Evolutionary conservation across 805 yeast genomes (phyloP), one percentile per base, ranked within the genome.

Genomic region (Kodamaea kaohsiungensis): DNA sequence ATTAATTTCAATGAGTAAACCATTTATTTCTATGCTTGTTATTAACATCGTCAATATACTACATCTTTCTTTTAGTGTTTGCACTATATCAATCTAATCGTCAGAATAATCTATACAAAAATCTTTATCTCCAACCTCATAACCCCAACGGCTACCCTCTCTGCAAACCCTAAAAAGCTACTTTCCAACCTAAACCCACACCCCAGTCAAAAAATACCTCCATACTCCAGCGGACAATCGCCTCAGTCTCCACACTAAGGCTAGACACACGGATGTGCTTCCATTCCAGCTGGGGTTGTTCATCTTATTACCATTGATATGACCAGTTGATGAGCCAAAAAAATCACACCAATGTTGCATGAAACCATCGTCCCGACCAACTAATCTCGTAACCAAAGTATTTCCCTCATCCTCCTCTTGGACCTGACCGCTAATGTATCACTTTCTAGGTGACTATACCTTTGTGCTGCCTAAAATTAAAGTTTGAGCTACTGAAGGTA

Each of bases 401-500:
- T 30, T 12, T 12, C 35, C 12, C 35, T 30, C 35, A 3, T 30
- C 42, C 42, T 16, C 45, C 19, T 22, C 27, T 8, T 40, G 19
- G 45, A 15, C 25, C 45, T 15, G 42, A 38, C 17, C 18, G 42
- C 45, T 19, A 40, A 19, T 40, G 45, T 40, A 40, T 40, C 45
- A 40, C 45, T 40, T 40, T 40, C 45, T 40, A 40, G 45, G 45
- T 40, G 45, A 40, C 45, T 13, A 10, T 15, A 15, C 27, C 25
- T 40, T 40, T 40, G 45, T 40, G 45, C 45, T 13, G 42, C 25
- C 35, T n/a, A 9, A 13, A 16, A 16, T 40, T 40, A 40, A 40
- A 40, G 25, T 40, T 40, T 40, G 45, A 19, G n/a, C 18, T 38
- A 15, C 42, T 40, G 45, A 40, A 19, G 45, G 45, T 40, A 40